Evolutionary conservation across 2,329 filamentous ascomycete genomes (phyloP), one percentile per base, ranked within the genome.

Genomic region (Neofusicoccum sp.): DNA sequence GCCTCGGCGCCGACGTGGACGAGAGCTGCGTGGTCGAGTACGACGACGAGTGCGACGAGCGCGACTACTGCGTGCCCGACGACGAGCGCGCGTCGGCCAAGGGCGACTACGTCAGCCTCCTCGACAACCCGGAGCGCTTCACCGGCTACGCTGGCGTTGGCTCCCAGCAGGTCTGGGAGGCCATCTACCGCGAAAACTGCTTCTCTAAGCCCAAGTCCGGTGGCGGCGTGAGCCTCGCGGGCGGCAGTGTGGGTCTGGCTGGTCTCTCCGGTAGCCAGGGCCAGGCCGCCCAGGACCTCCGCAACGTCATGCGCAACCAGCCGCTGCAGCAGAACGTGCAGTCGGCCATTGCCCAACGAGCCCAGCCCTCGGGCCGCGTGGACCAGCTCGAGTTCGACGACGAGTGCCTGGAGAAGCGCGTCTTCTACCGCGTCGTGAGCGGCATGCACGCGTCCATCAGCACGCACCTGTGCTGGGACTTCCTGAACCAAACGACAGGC

Each of bases 391-490:
- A 95, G 65, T 82, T 87, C 49, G 92, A 96, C 66, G 93, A 97
- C 67, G 90, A 96, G 71, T 99, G 95, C 70, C 79, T 99, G 26
- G 95, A 99, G 80, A 98, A 99, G 82, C 89, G 95, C n/a, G 95
- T 98, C 38, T 99, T 99, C 75, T 95, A 98, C 77, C 86, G 93
- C 6, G 87, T 99, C 64, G 86, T 99, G 64, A 96, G 92, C 56
- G 95, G 95, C 44, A 97, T 99, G 95, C 95, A 99, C 75, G 91
- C 95, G 14, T 96, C 93, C 65, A 99, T 99, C 74, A 96, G 91
- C 65, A 90, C 93, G 0, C 95, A 99, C 76, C 81, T 99, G 43
- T 99, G 95, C 83, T 95, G 90, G 87, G 90, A 98, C 70, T 96
- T 95, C 70, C 80, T 98, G 65, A 97, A 99, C 76, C 92, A 97